Conservation (phyloP, 2,329 filamentous ascomycete species). For the Capronia epimyces region DNA sequence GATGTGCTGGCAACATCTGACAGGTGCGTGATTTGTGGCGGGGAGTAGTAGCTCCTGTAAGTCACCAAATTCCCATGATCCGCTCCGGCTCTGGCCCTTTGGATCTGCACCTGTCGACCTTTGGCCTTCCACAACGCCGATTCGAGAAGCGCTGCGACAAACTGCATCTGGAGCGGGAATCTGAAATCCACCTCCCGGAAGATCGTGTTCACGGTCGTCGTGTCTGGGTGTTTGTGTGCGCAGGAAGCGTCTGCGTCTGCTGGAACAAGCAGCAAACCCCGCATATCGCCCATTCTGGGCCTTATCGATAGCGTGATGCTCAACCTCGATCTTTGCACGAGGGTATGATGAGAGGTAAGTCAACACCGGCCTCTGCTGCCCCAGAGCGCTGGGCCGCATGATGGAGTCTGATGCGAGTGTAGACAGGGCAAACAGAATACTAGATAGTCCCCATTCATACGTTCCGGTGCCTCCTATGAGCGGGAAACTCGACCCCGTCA, state of each 20-base stretch:
- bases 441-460: not conserved
- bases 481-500: not conserved
- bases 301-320: constrained; percentile 20
- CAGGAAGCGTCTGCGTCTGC: not conserved
- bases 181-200: not conserved
- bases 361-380: not conserved
- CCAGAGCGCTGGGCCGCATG: not conserved
- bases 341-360: constrained; percentile 13
- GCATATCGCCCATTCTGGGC: constrained; percentile 14
- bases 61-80: constrained; percentile 6
- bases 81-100: constrained; percentile 10
- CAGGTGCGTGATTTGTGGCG: constrained; percentile 13
- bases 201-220: not conserved
- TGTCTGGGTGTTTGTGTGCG: not conserved
- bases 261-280: constrained; percentile 10
- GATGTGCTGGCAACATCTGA: constrained; percentile 25
- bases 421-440: constrained; percentile 2
- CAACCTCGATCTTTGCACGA: not conserved
- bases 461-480: constrained; percentile 1
- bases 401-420: constrained; percentile 6
- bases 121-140: constrained; percentile 4
- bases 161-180: not conserved
- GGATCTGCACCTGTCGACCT: constrained; percentile 13
- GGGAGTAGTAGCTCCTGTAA: constrained; percentile 17
- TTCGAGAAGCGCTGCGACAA: constrained; percentile 3